A percentile compares a stretch with the other conserved stretches of the same genome.
Conservation (phyloP, 2,329 filamentous ascomycete species). For the Botrytis sinoallii region DNA sequence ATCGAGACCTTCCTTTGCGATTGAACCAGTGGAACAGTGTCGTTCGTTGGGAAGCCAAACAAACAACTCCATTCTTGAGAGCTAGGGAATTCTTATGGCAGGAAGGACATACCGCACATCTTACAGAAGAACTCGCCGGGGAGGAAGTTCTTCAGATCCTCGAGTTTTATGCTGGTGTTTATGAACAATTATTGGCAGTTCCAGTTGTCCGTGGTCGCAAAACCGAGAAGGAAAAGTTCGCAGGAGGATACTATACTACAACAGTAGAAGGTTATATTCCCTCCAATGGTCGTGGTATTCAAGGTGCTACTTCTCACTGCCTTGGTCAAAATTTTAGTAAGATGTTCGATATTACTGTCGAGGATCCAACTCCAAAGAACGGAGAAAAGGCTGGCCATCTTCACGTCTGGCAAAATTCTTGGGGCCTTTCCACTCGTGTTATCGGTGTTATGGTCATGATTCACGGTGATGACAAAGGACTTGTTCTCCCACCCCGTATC, state of each 20-base stretch:
- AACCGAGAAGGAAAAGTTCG: constrained; percentile 98
- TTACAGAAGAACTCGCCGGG: constrained; percentile 77
- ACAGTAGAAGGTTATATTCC: constrained; percentile 97
- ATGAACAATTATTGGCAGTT: constrained; percentile 89
- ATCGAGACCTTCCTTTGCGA: constrained; percentile 89
- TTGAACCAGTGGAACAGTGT: constrained; percentile 97
- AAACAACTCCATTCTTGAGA: constrained; percentile 80
- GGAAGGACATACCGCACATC: constrained; percentile 77
- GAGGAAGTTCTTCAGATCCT: constrained; percentile 90
- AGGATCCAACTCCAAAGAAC: constrained; percentile 73
- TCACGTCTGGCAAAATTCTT: constrained; percentile 97
- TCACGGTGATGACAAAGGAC: constrained; percentile 91
- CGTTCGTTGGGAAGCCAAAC: constrained; percentile 96
- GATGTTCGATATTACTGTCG: constrained; percentile 98
- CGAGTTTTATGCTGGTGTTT: constrained; percentile 87
- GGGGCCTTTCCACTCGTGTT: constrained; percentile 94
- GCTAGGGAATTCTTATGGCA: constrained; percentile 98
- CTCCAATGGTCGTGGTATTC: constrained; percentile 91
- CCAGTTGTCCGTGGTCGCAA: constrained; percentile 90
- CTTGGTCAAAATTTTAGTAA: constrained; percentile 98
- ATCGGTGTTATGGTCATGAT: constrained; percentile 99
- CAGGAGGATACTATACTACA: constrained; percentile 92
- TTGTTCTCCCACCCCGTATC: constrained; percentile 88
- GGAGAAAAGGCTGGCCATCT: constrained; percentile 76
- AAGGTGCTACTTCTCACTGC: constrained; percentile 86